Evolutionary conservation across 257 asterid species (phyloP).

Genomic region (Solanum etuberosum): DNA sequence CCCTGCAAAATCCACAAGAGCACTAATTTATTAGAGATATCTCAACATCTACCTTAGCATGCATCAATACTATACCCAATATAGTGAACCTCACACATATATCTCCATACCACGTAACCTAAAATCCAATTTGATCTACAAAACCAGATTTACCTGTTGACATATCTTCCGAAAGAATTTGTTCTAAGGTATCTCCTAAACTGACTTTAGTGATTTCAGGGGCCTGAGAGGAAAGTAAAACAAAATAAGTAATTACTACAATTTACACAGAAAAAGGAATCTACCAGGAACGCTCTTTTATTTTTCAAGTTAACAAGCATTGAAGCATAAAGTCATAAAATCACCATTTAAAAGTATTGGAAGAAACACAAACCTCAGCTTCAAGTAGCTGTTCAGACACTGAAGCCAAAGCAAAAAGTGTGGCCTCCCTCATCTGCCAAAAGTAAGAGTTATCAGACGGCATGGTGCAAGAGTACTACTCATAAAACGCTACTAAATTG

Average conservation of each 20-base stretch:
- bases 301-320: background rate
- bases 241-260: slow-evolving; percentile 1
- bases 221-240: slow-evolving; percentile 30
- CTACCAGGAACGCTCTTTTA: background rate
- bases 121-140: slow-evolving; percentile 7
- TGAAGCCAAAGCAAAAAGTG: slow-evolving; percentile 76
- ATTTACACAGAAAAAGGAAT: background rate
- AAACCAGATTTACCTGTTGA: slow-evolving; percentile 46
- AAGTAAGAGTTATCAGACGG: background rate
- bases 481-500: background rate
- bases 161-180: slow-evolving; percentile 67
- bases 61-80: background rate
- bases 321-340: background rate
- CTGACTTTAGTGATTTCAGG: slow-evolving; percentile 27
- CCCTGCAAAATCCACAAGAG: slow-evolving; percentile 36
- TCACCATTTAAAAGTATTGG: background rate
- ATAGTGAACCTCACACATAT: background rate
- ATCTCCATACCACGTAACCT: background rate
- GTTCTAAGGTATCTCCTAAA: slow-evolving; percentile 54
- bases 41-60: background rate
- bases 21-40: slow-evolving; percentile 1
- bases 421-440: slow-evolving; percentile 84
- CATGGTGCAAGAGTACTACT: background rate
- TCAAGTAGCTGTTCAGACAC: slow-evolving; percentile 80
- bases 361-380: slow-evolving; percentile 47